Evolutionary conservation across 495 filamentous ascomycete species (phyloP), one percentile per base, ranked within the genome.

Genomic region (Penicillium angulare): DNA sequence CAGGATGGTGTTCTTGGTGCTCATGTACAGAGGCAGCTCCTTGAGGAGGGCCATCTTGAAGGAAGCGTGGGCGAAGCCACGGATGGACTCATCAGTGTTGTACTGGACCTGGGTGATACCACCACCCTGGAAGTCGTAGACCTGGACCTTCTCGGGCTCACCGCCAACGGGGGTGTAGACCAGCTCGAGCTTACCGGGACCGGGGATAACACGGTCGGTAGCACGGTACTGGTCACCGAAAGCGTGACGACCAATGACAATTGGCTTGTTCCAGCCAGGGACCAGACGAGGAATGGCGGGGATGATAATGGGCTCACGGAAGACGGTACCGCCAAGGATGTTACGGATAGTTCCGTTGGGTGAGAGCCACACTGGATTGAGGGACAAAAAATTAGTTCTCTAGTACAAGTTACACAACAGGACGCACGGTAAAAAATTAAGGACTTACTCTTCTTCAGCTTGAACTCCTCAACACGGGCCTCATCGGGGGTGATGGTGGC

Each of bases 291-390:
- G 93, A 53, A 98, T 89, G 56, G 83, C 81, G 48, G 87, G 86
- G 56, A 98, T 98, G 63, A 98, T 86, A 57, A 98, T 98, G 59
- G 93, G 93, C 72, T 96, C 93, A 68, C 93, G 85, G 84, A 98
- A 98, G 52, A 98, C 92, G 59, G 93, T 98, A 53, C 93, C 93
- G 51, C 91, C 92, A 31, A 98, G 86, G 57, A 82, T 79, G 74
- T 98, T 98, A 66, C 93, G 85, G 78, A 98, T 97, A 39, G 93
- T 98, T 62, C 93, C 93, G 69, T 98, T 98, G 63, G 93, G 93
- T 48, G 89, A 95, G 46, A 97, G 81, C 93, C 93, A 98, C 93
- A 97, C 89, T 89, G 63, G 43, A 42, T n/a, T n/a, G n/a, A 35
- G 15, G 15, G 33, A 6, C 5, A 8, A 29, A 1, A 43, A n/a